A percentile compares a stretch with the other conserved stretches of the same genome.
These are phyloP conservation scores for Calamus simplicifolius DNA, from an alignment of 176 grass and related monocot species.

Conservation along the genomic window DNA sequence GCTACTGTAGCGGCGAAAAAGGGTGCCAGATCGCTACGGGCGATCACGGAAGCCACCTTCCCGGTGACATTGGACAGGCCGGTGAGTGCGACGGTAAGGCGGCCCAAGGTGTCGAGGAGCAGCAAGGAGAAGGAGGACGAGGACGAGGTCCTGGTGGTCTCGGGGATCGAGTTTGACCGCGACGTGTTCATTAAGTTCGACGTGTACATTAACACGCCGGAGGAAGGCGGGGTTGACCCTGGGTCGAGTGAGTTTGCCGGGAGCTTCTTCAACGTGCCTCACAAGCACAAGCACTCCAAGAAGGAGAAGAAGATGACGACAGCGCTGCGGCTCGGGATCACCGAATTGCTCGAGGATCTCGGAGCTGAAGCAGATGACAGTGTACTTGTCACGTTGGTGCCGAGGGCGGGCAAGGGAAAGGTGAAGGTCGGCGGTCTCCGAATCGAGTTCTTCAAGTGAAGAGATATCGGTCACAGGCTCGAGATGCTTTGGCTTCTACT, in stretches of 20 bases:
- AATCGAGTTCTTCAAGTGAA: conserved; percentile 34
- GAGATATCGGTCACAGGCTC: too few relatives aligned
- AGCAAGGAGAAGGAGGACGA: conserved; percentile 33
- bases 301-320: conserved; percentile 14
- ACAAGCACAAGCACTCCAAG: conserved; percentile 19
- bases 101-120: conserved; percentile 34
- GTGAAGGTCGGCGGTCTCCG: conserved; percentile 32
- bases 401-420: conserved; percentile 21
- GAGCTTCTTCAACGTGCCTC: conserved; percentile 43
- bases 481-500: too few relatives aligned
- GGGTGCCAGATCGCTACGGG: neutral
- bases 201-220: conserved; percentile 34
- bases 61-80: conserved; percentile 27
- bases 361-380: conserved; percentile 35
- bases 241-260: conserved; percentile 42
- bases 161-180: conserved; percentile 33
- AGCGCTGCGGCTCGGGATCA: conserved; percentile 43
- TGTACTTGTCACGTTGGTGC: conserved; percentile 52
- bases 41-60: conserved; percentile 5
- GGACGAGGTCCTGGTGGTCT: conserved; percentile 59
- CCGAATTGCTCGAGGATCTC: conserved; percentile 50
- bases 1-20: neutral
- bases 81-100: conserved; percentile 23
- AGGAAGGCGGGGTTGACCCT: conserved; percentile 7
- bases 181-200: conserved; percentile 61